phyloP scores from a whole-genome alignment of 2,329 filamentous ascomycete genomes.

The Talaromyces sp. region DNA sequence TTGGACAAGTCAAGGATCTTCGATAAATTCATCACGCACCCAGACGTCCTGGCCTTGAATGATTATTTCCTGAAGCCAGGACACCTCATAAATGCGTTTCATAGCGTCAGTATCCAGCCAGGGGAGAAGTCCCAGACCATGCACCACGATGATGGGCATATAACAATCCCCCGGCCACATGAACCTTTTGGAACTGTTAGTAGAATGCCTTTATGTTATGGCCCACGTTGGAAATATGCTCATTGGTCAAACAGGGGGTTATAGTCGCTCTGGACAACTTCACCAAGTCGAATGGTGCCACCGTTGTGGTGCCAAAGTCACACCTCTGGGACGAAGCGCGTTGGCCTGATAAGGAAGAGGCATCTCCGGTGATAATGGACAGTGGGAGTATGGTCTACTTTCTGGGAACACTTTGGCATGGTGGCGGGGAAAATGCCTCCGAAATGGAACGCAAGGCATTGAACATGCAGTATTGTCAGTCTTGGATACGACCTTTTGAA shows the following conservation, averaged over 20 bases:
- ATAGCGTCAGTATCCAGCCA: neutral
- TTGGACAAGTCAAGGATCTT: slow-evolving; percentile 1
- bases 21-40: slow-evolving; percentile 2
- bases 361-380: neutral
- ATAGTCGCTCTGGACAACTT: slow-evolving; percentile 1
- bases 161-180: neutral
- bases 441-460: neutral
- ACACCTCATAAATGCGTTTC: slow-evolving; percentile 1
- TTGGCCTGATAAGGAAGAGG: neutral
- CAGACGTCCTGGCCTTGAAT: slow-evolving; percentile 1
- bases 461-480: neutral
- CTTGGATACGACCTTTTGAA: neutral
- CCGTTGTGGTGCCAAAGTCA: neutral
- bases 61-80: neutral
- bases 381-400: neutral
- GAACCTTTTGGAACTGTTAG: neutral
- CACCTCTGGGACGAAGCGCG: neutral
- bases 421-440: neutral
- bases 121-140: neutral
- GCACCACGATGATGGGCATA: slow-evolving; percentile 2
- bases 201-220: neutral
- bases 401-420: neutral
- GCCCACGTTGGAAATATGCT: neutral
- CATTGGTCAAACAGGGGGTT: neutral
- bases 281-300: neutral